Percentiles rank a stretch among this genome's conserved stretches.
Evolutionary conservation across 2,329 filamentous ascomycete species (phyloP).

Genomic region (Neopestalotiopsis clavispora): DNA sequence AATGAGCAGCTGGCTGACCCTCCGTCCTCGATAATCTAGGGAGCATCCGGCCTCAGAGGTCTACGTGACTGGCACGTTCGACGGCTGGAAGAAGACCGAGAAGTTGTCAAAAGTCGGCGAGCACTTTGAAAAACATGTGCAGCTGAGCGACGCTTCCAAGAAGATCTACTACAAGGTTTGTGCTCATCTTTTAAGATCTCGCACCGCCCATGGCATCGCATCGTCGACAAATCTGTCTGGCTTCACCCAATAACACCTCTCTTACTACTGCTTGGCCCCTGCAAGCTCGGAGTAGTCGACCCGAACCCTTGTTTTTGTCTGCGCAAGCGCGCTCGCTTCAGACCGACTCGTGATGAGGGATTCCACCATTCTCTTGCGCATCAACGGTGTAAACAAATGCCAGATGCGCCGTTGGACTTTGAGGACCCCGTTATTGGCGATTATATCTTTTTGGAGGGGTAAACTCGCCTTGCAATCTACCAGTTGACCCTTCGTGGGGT

Average conservation of each 20-base stretch:
- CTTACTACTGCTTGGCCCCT: not conserved
- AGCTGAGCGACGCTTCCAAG: constrained; percentile 65
- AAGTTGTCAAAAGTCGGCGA: constrained; percentile 78
- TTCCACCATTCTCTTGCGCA: not conserved
- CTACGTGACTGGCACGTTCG: constrained; percentile 94
- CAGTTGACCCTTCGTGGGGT: constrained; percentile 1
- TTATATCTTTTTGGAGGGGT: constrained; percentile 3
- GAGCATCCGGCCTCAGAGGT: constrained; percentile 83
- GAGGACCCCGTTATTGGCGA: not conserved
- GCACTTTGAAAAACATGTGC: constrained; percentile 80
- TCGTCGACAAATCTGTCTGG: not conserved
- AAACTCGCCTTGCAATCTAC: not conserved
- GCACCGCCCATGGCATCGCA: not conserved
- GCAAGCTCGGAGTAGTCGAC: not conserved
- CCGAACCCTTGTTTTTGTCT: not conserved
- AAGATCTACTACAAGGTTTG: constrained; percentile 96
- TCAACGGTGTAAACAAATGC: not conserved
- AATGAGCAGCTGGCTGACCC: constrained; percentile 10
- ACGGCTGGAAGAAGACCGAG: constrained; percentile 89
- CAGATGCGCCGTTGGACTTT: not conserved
- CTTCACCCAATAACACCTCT: not conserved
- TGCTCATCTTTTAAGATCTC: constrained; percentile 26
- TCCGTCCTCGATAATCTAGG: constrained; percentile 57
- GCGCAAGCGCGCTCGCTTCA: not conserved
- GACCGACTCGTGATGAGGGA: not conserved